phyloP scores from a whole-genome alignment of 2,329 filamentous ascomycete species.

The Penicillium digitatum region DNA sequence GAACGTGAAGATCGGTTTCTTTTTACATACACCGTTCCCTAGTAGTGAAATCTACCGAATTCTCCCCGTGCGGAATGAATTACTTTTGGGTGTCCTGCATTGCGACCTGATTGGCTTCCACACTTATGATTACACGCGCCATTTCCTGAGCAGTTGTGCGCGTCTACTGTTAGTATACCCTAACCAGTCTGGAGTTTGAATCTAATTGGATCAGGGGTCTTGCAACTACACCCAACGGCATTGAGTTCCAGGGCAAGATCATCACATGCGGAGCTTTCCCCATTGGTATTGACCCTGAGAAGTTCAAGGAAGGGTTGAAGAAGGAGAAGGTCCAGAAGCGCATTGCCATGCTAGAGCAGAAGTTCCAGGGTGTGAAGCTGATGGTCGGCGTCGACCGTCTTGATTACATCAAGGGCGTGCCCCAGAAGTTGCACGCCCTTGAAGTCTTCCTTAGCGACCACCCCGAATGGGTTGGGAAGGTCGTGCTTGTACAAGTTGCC shows the following conservation, averaged over 20 bases:
- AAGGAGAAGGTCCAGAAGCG: slow-evolving; percentile 82
- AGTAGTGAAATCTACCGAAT: slow-evolving; percentile 97
- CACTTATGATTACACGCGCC: slow-evolving; percentile 97
- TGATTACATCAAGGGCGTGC: slow-evolving; percentile 98
- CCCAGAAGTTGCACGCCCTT: slow-evolving; percentile 92
- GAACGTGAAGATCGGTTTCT: slow-evolving; percentile 97
- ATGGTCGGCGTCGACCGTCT: slow-evolving; percentile 95
- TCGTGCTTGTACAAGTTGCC: slow-evolving; percentile 92
- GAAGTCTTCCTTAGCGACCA: slow-evolving; percentile 97
- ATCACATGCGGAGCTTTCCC: slow-evolving; percentile 93
- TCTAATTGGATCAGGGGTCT: slow-evolving; percentile 37
- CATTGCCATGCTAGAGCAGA: slow-evolving; percentile 77
- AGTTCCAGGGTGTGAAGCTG: slow-evolving; percentile 92
- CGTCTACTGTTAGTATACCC: slow-evolving; percentile 67
- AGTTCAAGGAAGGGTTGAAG: slow-evolving; percentile 84
- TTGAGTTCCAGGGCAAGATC: slow-evolving; percentile 83
- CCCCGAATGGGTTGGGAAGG: slow-evolving; percentile 96
- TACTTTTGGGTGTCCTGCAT: slow-evolving; percentile 81
- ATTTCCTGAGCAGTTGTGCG: slow-evolving; percentile 96
- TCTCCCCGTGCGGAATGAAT: slow-evolving; percentile 82
- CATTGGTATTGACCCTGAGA: slow-evolving; percentile 96
- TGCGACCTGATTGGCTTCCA: slow-evolving; percentile 97
- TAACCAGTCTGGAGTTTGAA: neutral
- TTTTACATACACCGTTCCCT: slow-evolving; percentile 94
- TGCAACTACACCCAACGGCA: slow-evolving; percentile 81